Base-by-base conservation (phyloP, 2,329 filamentous ascomycete species). In the Penicillium carneum region DNA sequence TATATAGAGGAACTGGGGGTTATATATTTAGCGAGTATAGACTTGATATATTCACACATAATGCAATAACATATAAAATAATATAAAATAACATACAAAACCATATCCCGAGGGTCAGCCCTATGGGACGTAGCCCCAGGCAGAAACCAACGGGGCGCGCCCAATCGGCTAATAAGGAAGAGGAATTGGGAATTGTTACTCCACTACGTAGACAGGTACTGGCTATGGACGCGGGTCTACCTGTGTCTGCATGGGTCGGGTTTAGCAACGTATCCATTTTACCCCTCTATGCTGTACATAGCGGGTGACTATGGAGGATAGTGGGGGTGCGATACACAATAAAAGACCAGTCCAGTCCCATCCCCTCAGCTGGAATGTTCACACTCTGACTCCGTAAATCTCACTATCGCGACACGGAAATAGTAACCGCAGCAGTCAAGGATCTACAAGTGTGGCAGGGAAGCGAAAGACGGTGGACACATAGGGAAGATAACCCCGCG, bases 131-230 rank as follows among this genome's bases (percentile, higher is more conserved):
- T 38, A 23, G 43, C 57, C 57, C 50, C 57, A 59, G 57, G 57
- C 51, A 55, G 43, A 48, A 59, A 56, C 34, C 12, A 20, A 41
- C 51, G 29, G 57, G 57, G 57, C 57, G 56, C 56, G 56, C 56
- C 56, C 56, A 53, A 58, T 50, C 7, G 38, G 41, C 14, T 7
- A 33, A 16, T 5, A n/a, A 14, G 20, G 11, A 9, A 23, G 47
- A 36, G 11, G 23, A 33, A 9, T 12, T 23, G 16, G 33, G 31
- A 48, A 36, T 10, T 20, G 29, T 34, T 34, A 49, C 31, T 49
- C 31, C 18, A 23, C 18, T 16, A 5, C 3, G 31, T 34, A 5
- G 6, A n/a, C 11, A 16, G 10, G 3, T 7, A 31, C 45, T 47
- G 45, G 45, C 6, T 31, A 31, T n/a, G 12, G 9, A 16, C 12